Conservation (phyloP, 768 basidiomycete genomes). For the Tulasnella sp. region DNA sequence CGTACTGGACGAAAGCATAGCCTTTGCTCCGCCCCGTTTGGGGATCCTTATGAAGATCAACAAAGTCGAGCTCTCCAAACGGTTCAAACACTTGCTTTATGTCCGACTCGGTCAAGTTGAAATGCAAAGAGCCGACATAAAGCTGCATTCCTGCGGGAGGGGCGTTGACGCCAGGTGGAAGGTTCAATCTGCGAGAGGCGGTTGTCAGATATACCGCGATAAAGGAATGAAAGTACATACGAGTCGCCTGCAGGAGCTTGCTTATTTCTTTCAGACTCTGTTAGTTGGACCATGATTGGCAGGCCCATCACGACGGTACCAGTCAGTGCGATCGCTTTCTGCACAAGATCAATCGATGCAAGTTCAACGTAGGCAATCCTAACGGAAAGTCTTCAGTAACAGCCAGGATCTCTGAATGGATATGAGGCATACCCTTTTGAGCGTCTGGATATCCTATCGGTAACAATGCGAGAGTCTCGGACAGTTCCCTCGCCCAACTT, state of each 20-base stretch:
- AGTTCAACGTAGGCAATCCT: constrained; percentile 99
- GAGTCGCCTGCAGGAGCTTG: constrained; percentile 76
- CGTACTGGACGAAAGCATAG: constrained; percentile 94
- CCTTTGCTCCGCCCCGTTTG: constrained; percentile 95
- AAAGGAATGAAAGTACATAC: constrained; percentile 38
- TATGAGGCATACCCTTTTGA: constrained; percentile 79
- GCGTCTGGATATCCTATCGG: constrained; percentile 85
- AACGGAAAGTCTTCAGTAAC: constrained; percentile 5
- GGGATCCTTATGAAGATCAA: constrained; percentile 93
- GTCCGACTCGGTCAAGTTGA: constrained; percentile 94
- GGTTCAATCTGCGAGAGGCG: constrained; percentile 49
- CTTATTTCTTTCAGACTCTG: constrained; percentile 87
- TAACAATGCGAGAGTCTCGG: constrained; percentile 93
- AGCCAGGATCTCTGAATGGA: too few species aligned
- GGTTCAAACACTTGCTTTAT: constrained; percentile 99
- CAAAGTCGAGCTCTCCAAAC: constrained; percentile 96
- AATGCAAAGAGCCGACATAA: constrained; percentile 94
- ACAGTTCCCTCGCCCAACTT: constrained; percentile 90
- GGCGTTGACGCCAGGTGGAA: constrained; percentile 76
- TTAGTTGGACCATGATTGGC: constrained; percentile 92
- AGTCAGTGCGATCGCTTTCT: constrained; percentile 79
- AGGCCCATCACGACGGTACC: constrained; percentile 98
- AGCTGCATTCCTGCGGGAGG: constrained; percentile 79
- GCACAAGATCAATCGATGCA: constrained; percentile 79
- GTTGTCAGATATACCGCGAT: constrained; percentile 12